Evolutionary conservation across 345 rosid genomes (phyloP).

Genomic region (Citrus sinensis): DVS_A1.0 CM039162.1:5795501-5796000

Average conservation of each 20-base stretch:
- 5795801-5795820: conserved; percentile 88
- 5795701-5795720: conserved; percentile 70
- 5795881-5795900: too few species aligned
- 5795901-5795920: too few species aligned
- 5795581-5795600: conserved; percentile 80
- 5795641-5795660: conserved; percentile 48
- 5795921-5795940: not conserved
- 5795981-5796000: too few species aligned
- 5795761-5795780: conserved; percentile 51
- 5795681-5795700: conserved; percentile 81
- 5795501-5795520: conserved; percentile 62
- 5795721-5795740: conserved; percentile 55
- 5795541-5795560: conserved; percentile 69
- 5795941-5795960: not conserved
- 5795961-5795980: not conserved
- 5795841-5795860: conserved; percentile 46
- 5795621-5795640: conserved; percentile 42
- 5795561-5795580: conserved; percentile 57
- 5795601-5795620: conserved; percentile 55
- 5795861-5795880: too few species aligned
- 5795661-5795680: conserved; percentile 59
- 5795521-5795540: conserved; percentile 69
- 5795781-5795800: conserved; percentile 63
- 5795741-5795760: conserved; percentile 62
- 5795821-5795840: conserved; percentile 83